These are phyloP conservation scores for Didymella exigua DNA, from an alignment of 2,329 filamentous ascomycete species.

Conservation along the genomic window DNA sequence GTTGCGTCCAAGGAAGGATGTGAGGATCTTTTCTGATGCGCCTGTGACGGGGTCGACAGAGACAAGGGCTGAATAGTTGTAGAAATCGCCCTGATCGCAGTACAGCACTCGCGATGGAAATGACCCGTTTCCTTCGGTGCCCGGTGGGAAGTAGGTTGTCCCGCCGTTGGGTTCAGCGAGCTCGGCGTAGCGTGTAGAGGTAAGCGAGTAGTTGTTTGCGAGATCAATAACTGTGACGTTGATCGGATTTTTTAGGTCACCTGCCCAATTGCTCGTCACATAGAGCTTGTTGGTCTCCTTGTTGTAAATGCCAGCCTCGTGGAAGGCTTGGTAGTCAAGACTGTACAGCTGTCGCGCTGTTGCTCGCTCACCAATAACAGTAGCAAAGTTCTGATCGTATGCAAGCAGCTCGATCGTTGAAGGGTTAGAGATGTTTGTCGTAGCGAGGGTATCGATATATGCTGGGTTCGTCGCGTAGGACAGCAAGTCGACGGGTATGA, in stretches of 20 bases:
- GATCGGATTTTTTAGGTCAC: slow-evolving; percentile 38
- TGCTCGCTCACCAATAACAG: slow-evolving; percentile 42
- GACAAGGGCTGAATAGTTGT: slow-evolving; percentile 51
- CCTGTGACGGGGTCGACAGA: slow-evolving; percentile 55
- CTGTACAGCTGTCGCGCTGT: slow-evolving; percentile 42
- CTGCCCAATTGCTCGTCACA: slow-evolving; percentile 49
- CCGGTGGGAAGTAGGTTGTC: slow-evolving; percentile 44
- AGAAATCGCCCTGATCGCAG: slow-evolving; percentile 46
- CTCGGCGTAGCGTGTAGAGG: slow-evolving; percentile 48
- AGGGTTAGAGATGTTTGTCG: slow-evolving; percentile 41
- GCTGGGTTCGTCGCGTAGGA: slow-evolving; percentile 38
- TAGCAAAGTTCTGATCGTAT: slow-evolving; percentile 43
- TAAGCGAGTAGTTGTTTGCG: slow-evolving; percentile 45
- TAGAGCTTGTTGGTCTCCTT: slow-evolving; percentile 48
- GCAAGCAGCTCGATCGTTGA: slow-evolving; percentile 45
- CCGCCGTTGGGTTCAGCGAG: slow-evolving; percentile 48
- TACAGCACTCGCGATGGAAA: slow-evolving; percentile 39
- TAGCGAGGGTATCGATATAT: slow-evolving; percentile 38
- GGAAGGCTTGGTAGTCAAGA: slow-evolving; percentile 43
- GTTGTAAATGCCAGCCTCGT: slow-evolving; percentile 49
- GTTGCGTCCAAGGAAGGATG: slow-evolving; percentile 56
- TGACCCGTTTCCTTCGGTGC: slow-evolving; percentile 25
- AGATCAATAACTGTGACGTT: slow-evolving; percentile 48
- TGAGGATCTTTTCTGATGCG: slow-evolving; percentile 50
- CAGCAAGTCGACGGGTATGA: slow-evolving; percentile 42